phyloP scores from a whole-genome alignment of 495 filamentous ascomycete genomes.

The Corynascus novoguineensis region DNA sequence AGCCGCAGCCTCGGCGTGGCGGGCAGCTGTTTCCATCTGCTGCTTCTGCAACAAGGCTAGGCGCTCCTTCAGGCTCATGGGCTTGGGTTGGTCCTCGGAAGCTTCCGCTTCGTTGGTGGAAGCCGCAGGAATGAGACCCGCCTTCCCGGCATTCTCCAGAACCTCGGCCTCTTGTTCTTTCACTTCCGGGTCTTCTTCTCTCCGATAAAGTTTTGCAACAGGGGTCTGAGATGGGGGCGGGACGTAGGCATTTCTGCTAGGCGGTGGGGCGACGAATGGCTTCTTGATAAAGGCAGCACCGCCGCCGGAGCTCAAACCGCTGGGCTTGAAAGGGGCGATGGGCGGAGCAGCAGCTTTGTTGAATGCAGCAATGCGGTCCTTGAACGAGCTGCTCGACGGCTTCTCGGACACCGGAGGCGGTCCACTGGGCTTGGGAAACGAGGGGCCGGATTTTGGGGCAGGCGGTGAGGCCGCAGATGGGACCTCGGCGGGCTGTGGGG shows the following conservation, averaged over 20 bases:
- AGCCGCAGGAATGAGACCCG: slow-evolving; percentile 48
- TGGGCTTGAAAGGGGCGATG: slow-evolving; percentile 79
- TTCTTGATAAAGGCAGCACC: slow-evolving; percentile 83
- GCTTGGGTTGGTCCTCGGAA: slow-evolving; percentile 75
- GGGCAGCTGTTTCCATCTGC: slow-evolving; percentile 76
- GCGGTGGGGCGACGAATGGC: slow-evolving; percentile 94
- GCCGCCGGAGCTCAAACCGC: slow-evolving; percentile 52
- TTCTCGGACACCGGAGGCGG: slow-evolving; percentile 74
- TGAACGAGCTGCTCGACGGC: slow-evolving; percentile 70
- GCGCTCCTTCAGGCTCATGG: slow-evolving; percentile 85
- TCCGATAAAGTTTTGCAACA: slow-evolving; percentile 69
- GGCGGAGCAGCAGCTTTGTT: slow-evolving; percentile 85
- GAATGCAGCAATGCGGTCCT: slow-evolving; percentile 92
- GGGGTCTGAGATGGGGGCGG: slow-evolving; percentile 59
- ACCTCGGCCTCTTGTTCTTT: slow-evolving; percentile 57
- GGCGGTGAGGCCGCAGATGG: slow-evolving; percentile 28
- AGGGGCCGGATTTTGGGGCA: slow-evolving; percentile 46
- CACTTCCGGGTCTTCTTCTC: slow-evolving; percentile 86
- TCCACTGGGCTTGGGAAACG: slow-evolving; percentile 37
- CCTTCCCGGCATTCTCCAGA: slow-evolving; percentile 51
- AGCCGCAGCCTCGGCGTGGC: slow-evolving; percentile 70
- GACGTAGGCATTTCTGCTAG: slow-evolving; percentile 87
- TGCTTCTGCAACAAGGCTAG: slow-evolving; percentile 93
- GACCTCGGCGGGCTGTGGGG: slow-evolving; percentile 27
- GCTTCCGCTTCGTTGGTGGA: slow-evolving; percentile 37